Percentiles rank a stretch among this genome's conserved stretches.
Evolutionary conservation across 345 rosid genomes (phyloP).

Genomic region (Syzygium aromaticum): DNA sequence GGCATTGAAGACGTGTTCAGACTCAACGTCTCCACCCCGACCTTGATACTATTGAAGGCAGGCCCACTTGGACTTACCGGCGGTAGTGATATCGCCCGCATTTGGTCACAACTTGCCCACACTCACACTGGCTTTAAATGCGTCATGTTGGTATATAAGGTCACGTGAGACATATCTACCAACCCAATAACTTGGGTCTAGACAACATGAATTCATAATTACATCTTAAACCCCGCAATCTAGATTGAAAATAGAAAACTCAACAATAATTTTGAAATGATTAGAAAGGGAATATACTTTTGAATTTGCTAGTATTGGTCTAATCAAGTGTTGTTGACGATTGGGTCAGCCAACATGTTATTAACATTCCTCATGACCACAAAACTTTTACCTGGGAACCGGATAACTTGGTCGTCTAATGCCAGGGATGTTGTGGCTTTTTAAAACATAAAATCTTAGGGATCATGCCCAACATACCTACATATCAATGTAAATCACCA

Average conservation of each 20-base stretch:
- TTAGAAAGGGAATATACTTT: neutral
- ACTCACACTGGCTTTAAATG: fast-evolving
- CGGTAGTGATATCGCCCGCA: neutral
- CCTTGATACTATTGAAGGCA: neutral
- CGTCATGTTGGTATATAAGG: fast-evolving
- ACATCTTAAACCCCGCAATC: neutral
- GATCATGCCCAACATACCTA: too few species aligned
- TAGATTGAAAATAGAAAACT: neutral
- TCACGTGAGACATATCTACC: neutral
- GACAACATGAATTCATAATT: fast-evolving
- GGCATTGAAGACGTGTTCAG: too few species aligned
- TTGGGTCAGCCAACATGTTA: neutral
- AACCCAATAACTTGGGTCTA: fast-evolving
- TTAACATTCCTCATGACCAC: too few species aligned
- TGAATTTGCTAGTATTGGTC: neutral
- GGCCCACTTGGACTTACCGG: fast-evolving
- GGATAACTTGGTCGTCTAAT: neutral
- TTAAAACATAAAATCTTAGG: neutral
- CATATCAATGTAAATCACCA: too few species aligned
- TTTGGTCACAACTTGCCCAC: fast-evolving
- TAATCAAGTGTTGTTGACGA: neutral
- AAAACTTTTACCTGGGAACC: neutral
- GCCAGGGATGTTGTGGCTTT: neutral
- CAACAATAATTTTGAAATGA: neutral
- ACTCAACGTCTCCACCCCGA: too few species aligned